phyloP scores from a whole-genome alignment of 192 early-diverging fungal genomes.

The Entophlyctis helioformis region DNA sequence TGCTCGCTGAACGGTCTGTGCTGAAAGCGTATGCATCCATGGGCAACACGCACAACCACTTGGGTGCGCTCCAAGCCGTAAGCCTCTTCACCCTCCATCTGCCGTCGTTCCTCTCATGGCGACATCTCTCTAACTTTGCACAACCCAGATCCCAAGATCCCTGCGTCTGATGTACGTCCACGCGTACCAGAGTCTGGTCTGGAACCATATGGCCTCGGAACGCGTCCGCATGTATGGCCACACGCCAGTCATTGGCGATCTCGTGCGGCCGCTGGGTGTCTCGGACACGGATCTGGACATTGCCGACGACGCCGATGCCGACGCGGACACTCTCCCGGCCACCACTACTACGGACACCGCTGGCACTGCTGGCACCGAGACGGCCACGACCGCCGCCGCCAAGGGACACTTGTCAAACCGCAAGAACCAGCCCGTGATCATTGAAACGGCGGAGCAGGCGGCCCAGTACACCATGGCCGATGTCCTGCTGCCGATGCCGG shows the following conservation, averaged over 20 bases:
- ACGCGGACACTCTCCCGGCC: constrained; percentile 11
- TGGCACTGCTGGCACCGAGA: too few relatives aligned
- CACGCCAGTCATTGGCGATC: constrained; percentile 68
- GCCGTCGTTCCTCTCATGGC: background rate
- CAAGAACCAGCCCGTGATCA: constrained; percentile 9
- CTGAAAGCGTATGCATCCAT: constrained; percentile 42
- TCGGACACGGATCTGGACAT: constrained; percentile 5
- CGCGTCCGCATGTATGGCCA: constrained; percentile 57
- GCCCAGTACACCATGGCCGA: constrained; percentile 68
- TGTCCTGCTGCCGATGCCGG: constrained; percentile 87
- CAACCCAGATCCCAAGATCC: constrained; percentile 72
- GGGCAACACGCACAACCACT: constrained; percentile 27
- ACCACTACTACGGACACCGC: too few relatives aligned
- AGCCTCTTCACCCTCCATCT: background rate
- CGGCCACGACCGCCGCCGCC: too few relatives aligned
- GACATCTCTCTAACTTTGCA: background rate
- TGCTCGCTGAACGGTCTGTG: constrained; percentile 63
- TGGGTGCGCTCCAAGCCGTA: constrained; percentile 53
- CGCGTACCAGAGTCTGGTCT: constrained; percentile 89
- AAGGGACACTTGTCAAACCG: too few relatives aligned
- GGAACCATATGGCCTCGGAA: constrained; percentile 78
- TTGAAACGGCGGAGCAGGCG: constrained; percentile 55
- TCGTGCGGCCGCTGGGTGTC: constrained; percentile 36
- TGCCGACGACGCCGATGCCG: constrained; percentile 15
- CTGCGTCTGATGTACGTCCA: constrained; percentile 88